Evolutionary conservation across 2,329 filamentous ascomycete genomes (phyloP).

Genomic region (Cytospora schulzeri): DNA sequence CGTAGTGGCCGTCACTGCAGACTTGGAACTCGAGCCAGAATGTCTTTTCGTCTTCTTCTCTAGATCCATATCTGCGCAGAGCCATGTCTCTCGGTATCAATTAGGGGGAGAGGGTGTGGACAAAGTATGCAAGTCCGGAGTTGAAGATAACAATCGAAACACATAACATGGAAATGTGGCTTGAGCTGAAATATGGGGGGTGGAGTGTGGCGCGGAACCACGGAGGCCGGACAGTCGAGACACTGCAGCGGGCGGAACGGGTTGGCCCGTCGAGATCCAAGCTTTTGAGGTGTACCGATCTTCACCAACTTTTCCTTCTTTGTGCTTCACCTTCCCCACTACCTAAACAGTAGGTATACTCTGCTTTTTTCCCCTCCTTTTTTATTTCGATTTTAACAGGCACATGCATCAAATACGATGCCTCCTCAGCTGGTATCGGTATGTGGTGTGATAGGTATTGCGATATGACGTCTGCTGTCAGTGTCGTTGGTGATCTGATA

Average conservation of each 20-base stretch:
- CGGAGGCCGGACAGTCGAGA: not conserved
- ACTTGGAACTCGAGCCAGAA: slow-evolving; percentile 52
- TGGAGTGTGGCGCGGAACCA: not conserved
- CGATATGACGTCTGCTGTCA: too few relatives aligned
- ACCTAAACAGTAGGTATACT: too few relatives aligned
- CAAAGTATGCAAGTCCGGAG: not conserved
- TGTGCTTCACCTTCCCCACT: too few relatives aligned
- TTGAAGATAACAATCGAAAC: not conserved
- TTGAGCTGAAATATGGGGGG: not conserved
- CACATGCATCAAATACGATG: too few relatives aligned
- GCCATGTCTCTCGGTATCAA: not conserved
- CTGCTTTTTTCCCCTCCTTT: too few relatives aligned
- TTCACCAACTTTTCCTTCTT: too few relatives aligned
- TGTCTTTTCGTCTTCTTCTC: slow-evolving; percentile 17
- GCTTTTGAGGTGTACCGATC: not conserved
- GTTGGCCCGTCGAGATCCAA: not conserved
- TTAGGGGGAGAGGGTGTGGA: not conserved
- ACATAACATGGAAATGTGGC: not conserved
- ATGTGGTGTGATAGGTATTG: too few relatives aligned
- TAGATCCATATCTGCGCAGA: slow-evolving; percentile 11
- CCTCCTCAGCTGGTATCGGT: too few relatives aligned
- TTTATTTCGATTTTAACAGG: too few relatives aligned
- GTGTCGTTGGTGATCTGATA: too few relatives aligned
- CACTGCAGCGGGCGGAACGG: not conserved
- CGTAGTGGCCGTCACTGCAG: slow-evolving; percentile 39